These are phyloP conservation scores for Nicotiana knightiana DNA, from an alignment of 257 asterid species.

Conservation along the genomic window DNA sequence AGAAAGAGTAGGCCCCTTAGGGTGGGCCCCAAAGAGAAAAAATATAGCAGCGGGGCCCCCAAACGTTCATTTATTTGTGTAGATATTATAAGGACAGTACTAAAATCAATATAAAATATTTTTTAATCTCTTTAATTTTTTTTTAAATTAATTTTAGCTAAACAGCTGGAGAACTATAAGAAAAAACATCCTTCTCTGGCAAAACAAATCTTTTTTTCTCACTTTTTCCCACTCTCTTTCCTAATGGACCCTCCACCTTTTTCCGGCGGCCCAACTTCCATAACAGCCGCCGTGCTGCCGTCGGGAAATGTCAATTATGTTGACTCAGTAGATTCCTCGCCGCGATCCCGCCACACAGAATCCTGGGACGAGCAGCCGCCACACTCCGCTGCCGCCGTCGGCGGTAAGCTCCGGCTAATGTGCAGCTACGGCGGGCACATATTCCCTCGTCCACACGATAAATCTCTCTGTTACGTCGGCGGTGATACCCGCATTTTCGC, in stretches of 20 bases:
- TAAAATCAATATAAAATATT: too few relatives aligned
- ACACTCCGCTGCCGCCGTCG: constrained; percentile 27
- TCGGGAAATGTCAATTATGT: constrained; percentile 16
- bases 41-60: too few relatives aligned
- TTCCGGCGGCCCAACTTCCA: constrained; percentile 26
- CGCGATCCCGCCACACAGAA: constrained; percentile 53
- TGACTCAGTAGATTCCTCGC: constrained; percentile 60
- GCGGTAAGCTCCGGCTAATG: constrained; percentile 72
- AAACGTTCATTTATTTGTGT: too few relatives aligned
- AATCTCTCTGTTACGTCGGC: constrained; percentile 77
- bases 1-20: too few relatives aligned
- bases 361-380: constrained; percentile 51
- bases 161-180: constrained; percentile 4
- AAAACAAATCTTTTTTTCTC: constrained; percentile 12
- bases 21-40: too few relatives aligned
- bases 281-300: constrained; percentile 14
- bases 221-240: constrained; percentile 7
- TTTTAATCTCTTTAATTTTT: too few relatives aligned
- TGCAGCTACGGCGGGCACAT: constrained; percentile 96
- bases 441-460: constrained; percentile 92
- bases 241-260: constrained; percentile 69
- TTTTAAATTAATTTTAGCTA: too few relatives aligned
- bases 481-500: constrained; percentile 89
- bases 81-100: too few relatives aligned
- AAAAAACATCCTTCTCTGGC: constrained; percentile 3